These are phyloP conservation scores for Atractiella rhizophila DNA, from an alignment of 768 basidiomycete species.

Conservation along the genomic window DNA sequence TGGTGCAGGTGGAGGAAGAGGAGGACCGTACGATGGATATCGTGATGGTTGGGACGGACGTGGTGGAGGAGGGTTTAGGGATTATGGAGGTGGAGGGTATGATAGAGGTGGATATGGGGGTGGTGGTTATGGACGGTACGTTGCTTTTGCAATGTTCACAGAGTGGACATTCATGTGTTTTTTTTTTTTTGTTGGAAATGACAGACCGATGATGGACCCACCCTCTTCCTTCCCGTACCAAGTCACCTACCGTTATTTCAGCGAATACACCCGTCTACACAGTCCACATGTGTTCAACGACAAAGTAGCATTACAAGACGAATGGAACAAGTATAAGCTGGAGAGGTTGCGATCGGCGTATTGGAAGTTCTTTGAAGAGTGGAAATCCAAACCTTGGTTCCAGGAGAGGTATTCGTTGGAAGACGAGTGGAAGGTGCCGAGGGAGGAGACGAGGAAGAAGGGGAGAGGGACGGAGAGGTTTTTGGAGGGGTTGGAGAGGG, in stretches of 20 bases:
- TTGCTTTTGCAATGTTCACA: no score
- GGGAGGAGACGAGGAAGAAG: conserved; percentile 1
- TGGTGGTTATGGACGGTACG: no score
- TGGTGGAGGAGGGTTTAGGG: no score
- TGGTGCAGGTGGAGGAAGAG: no score
- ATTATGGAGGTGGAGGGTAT: no score
- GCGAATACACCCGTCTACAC: conserved; percentile 9
- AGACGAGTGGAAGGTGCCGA: background rate
- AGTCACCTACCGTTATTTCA: conserved; percentile 11
- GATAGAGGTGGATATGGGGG: no score
- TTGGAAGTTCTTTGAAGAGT: conserved; percentile 3
- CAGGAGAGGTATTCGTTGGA: conserved; percentile 12
- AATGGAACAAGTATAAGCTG: conserved; percentile 12
- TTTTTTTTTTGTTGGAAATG: no score
- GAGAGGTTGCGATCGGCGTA: background rate
- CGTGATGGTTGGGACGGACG: no score
- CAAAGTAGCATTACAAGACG: conserved; percentile 6
- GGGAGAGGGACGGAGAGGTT: conserved; percentile 7
- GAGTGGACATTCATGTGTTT: no score
- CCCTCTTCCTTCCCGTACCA: no score
- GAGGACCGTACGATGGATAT: no score
- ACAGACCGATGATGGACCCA: no score
- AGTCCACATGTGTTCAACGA: conserved; percentile 2
- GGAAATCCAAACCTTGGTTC: conserved; percentile 9
- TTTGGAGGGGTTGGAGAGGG: conserved; percentile 3